These are phyloP conservation scores for Rhodamnia rubescens DNA, from an alignment of 345 rosid genomes.

Conservation along the genomic window DNA sequence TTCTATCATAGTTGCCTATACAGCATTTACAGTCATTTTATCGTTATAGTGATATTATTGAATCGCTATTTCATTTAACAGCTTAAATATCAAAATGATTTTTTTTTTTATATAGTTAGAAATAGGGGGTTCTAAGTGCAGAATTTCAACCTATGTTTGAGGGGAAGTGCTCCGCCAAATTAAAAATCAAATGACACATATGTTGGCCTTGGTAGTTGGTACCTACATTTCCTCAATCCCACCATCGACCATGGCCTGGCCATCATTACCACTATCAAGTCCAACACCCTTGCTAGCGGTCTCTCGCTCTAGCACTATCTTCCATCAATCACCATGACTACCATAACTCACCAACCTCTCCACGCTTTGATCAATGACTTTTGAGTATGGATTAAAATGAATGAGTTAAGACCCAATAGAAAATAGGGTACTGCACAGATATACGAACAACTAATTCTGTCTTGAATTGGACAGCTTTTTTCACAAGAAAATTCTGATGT, in stretches of 20 bases:
- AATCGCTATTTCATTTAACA: background rate
- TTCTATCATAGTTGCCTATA: background rate
- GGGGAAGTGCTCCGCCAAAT: background rate
- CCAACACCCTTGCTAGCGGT: background rate
- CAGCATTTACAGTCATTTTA: background rate
- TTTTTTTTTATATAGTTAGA: background rate
- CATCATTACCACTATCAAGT: background rate
- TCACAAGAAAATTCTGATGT: background rate
- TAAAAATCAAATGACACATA: background rate
- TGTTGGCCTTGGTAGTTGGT: background rate
- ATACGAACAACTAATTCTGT: background rate
- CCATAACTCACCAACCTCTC: background rate
- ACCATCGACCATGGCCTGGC: background rate
- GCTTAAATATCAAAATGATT: background rate
- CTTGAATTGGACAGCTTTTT: background rate
- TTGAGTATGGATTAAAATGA: background rate
- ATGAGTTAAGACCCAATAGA: background rate
- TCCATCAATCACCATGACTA: background rate
- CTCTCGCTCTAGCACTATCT: background rate
- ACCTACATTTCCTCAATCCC: background rate
- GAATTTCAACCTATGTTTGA: background rate
- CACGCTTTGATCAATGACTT: background rate
- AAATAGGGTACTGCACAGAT: background rate
- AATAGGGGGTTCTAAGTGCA: background rate
- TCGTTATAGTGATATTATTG: background rate